Percentiles rank a stretch among this genome's conserved stretches.
Conservation (phyloP, 2,329 filamentous ascomycete species). For the Ophiostoma tasmaniense region DNA sequence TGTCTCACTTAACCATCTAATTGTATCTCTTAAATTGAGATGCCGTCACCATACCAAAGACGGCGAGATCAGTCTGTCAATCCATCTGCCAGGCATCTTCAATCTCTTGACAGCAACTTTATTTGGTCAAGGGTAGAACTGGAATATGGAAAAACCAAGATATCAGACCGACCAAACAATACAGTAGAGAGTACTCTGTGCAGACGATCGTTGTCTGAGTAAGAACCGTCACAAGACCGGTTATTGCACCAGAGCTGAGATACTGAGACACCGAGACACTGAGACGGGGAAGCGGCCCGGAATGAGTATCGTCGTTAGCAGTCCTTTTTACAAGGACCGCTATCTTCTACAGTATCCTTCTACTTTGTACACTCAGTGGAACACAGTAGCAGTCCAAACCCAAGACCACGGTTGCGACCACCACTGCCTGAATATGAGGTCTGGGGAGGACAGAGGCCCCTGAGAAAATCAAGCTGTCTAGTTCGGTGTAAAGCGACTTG, state of each 20-base stretch:
- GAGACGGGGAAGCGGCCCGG: neutral
- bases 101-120: neutral
- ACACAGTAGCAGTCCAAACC: neutral
- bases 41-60: neutral
- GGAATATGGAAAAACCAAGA: too few relatives aligned
- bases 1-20: neutral
- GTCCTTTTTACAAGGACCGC: neutral
- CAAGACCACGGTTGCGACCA: slow-evolving; percentile 1
- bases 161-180: neutral
- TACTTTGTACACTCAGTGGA: too few relatives aligned
- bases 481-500: neutral
- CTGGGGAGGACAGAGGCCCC: neutral
- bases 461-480: slow-evolving; percentile 1
- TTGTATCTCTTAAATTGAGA: neutral
- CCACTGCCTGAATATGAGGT: neutral
- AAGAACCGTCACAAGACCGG: neutral
- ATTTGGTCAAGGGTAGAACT: neutral
- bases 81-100: neutral
- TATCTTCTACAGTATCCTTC: too few relatives aligned
- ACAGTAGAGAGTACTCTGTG: neutral
- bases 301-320: neutral
- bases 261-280: too few relatives aligned
- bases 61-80: neutral
- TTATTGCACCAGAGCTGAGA: neutral
- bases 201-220: neutral